Evolutionary conservation across 495 filamentous ascomycete genomes (phyloP).

Genomic region (Parathielavia appendiculata): DNA sequence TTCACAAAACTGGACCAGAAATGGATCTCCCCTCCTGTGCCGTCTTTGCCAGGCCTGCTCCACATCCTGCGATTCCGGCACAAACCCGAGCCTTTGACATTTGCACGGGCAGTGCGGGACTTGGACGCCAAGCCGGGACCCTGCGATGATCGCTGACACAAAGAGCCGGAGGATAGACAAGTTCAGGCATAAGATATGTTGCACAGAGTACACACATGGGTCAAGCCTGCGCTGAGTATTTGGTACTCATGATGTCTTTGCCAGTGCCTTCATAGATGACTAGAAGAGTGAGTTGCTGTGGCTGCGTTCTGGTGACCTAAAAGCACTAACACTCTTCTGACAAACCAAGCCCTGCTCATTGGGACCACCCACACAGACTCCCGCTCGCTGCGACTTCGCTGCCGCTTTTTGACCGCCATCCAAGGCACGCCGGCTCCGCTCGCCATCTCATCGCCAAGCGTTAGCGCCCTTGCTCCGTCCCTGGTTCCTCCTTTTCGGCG

Average conservation of each 20-base stretch:
- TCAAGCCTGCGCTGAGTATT: no score
- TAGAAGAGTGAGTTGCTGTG: background rate
- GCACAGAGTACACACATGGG: no score
- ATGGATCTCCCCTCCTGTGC: no score
- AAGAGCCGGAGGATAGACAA: no score
- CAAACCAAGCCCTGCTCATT: background rate
- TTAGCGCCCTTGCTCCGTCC: background rate
- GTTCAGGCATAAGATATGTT: no score
- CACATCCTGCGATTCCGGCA: background rate
- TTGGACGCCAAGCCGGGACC: no score
- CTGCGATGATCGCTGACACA: no score
- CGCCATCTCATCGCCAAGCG: conserved; percentile 16
- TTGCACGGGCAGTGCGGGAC: no score
- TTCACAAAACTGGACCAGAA: no score
- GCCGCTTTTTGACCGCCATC: conserved; percentile 13
- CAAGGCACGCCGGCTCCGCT: conserved; percentile 1
- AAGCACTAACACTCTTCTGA: conserved; percentile 12
- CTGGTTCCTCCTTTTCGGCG: background rate
- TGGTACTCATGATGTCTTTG: background rate
- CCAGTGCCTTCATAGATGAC: background rate
- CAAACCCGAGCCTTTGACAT: background rate
- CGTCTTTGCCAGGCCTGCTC: background rate
- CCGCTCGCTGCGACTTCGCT: background rate
- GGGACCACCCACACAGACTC: background rate
- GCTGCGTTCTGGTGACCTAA: conserved; percentile 15